phyloP scores from a whole-genome alignment of 2,329 filamentous ascomycete species.

The Trichophyton equinum region DNA sequence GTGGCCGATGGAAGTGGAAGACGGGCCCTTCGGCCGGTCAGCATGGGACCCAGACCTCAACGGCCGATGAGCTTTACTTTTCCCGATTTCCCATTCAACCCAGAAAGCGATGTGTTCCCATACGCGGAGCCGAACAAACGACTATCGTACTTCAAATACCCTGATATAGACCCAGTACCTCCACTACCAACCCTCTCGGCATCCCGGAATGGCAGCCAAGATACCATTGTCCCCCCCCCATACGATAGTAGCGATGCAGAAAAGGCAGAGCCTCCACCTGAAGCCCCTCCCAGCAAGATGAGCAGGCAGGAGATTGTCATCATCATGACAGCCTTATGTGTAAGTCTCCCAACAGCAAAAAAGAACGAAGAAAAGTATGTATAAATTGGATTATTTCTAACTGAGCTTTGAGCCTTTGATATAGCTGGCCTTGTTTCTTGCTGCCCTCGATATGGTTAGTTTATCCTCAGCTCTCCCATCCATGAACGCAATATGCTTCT shows the following conservation, averaged over 20 bases:
- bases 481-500: neutral
- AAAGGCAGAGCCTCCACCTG: conserved; percentile 5
- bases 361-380: neutral
- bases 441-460: conserved; percentile 45
- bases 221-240: conserved; percentile 2
- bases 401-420: neutral
- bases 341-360: conserved; percentile 6
- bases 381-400: neutral
- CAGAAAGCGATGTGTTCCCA: conserved; percentile 5
- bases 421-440: conserved; percentile 47
- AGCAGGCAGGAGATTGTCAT: conserved; percentile 9
- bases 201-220: neutral
- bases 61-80: conserved; percentile 5
- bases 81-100: conserved; percentile 4
- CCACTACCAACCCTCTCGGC: neutral
- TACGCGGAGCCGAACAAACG: conserved; percentile 2
- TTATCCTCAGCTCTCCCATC: neutral
- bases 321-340: conserved; percentile 14
- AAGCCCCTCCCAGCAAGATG: conserved; percentile 7
- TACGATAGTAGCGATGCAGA: neutral
- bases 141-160: conserved; percentile 2
- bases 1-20: neutral
- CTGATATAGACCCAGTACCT: neutral
- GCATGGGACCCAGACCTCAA: neutral
- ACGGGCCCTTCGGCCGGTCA: neutral